Evolutionary conservation across 805 yeast genomes (phyloP).

Genomic region (Zygosaccharomyces rouxii): DNA sequence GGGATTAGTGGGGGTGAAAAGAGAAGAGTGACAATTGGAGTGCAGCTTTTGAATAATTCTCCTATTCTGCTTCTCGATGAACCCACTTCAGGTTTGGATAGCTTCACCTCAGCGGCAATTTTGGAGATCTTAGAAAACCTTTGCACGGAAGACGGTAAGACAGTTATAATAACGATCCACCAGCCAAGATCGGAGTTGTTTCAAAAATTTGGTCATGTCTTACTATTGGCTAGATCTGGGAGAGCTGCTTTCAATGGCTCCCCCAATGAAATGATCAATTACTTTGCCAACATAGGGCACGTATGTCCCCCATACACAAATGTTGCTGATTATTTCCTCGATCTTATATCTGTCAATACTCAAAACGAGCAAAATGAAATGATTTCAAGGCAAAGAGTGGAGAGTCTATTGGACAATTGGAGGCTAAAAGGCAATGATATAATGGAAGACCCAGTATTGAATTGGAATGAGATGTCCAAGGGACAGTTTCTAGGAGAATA

Average conservation of each 20-base stretch:
- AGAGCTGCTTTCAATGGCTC: slow-evolving; percentile 63
- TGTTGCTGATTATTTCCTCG: slow-evolving; percentile 71
- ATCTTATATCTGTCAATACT: slow-evolving; percentile 56
- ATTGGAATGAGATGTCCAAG: slow-evolving; percentile 11
- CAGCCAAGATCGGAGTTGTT: slow-evolving; percentile 74
- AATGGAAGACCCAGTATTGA: not conserved
- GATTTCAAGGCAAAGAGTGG: slow-evolving; percentile 40
- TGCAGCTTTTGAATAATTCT: slow-evolving; percentile 70
- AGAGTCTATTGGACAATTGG: slow-evolving; percentile 40
- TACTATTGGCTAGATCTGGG: slow-evolving; percentile 71
- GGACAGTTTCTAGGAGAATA: slow-evolving; percentile 14
- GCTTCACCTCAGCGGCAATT: slow-evolving; percentile 69
- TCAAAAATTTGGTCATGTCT: slow-evolving; percentile 61
- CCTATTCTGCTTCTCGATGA: slow-evolving; percentile 73
- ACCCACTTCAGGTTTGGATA: slow-evolving; percentile 85
- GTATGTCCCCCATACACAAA: slow-evolving; percentile 58
- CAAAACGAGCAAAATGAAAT: slow-evolving; percentile 42
- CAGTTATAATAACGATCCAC: slow-evolving; percentile 74
- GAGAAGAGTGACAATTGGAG: slow-evolving; percentile 75
- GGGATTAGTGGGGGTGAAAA: slow-evolving; percentile 91
- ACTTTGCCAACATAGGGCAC: slow-evolving; percentile 49
- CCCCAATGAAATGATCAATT: slow-evolving; percentile 41
- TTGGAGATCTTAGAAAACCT: slow-evolving; percentile 54
- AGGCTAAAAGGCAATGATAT: slow-evolving; percentile 1
- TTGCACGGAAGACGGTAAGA: slow-evolving; percentile 51